Conservation (phyloP, 2,329 filamentous ascomycete species). For the Ceratocystis diversiconidia region DNA sequence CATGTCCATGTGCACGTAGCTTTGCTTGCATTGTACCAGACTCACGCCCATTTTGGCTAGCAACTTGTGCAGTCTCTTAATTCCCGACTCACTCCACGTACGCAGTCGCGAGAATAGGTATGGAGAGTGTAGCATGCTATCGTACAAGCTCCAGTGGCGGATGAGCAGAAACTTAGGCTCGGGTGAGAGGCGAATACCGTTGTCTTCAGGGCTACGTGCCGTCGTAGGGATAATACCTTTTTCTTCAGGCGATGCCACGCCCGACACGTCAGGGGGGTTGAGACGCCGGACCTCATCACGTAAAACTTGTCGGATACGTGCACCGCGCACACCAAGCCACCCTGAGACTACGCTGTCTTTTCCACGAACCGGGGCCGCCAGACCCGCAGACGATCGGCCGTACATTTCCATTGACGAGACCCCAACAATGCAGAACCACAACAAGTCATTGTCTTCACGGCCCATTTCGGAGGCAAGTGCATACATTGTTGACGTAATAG, state of each 20-base stretch:
- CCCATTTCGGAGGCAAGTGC: constrained; percentile 88
- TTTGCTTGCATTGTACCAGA: constrained; percentile 83
- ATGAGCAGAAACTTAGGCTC: constrained; percentile 89
- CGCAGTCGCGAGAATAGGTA: constrained; percentile 85
- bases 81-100: constrained; percentile 83
- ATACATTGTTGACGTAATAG: constrained; percentile 87
- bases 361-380: constrained; percentile 45
- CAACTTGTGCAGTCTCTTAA: constrained; percentile 81
- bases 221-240: constrained; percentile 80
- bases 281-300: constrained; percentile 87
- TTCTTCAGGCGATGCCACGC: constrained; percentile 43
- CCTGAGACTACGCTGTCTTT: constrained; percentile 48
- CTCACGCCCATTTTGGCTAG: constrained; percentile 97
- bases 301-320: constrained; percentile 69
- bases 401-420: constrained; percentile 90
- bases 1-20: constrained; percentile 98
- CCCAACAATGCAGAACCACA: constrained; percentile 91
- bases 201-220: constrained; percentile 78
- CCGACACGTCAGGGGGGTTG: constrained; percentile 57
- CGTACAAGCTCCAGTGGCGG: constrained; percentile 92
- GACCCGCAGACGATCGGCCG: constrained; percentile 67
- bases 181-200: constrained; percentile 77
- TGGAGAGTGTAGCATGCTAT: constrained; percentile 95
- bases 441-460: constrained; percentile 86
- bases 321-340: constrained; percentile 70